Conservation (phyloP, 2,329 filamentous ascomycete genomes). For the Penicillium verrucosum region DNA sequence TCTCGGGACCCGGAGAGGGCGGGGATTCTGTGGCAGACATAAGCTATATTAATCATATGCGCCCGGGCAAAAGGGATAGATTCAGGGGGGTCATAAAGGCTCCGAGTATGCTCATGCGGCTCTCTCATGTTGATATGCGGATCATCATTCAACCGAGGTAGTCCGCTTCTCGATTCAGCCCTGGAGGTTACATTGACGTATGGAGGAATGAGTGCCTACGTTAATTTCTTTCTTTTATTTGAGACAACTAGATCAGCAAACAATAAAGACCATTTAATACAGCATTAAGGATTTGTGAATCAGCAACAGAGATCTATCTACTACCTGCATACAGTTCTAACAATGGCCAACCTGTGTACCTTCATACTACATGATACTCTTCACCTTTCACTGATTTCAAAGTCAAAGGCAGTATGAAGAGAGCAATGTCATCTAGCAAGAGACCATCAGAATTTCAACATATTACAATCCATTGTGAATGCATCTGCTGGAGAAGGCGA, state of each 20-base stretch:
- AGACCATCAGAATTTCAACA: neutral
- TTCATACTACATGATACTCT: neutral
- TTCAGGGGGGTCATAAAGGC: conserved; percentile 8
- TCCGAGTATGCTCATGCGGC: conserved; percentile 20
- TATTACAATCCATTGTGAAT: neutral
- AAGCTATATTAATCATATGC: conserved; percentile 45
- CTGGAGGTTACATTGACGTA: neutral
- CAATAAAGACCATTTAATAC: neutral
- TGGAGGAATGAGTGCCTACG: neutral
- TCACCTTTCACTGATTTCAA: neutral
- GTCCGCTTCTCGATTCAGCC: conserved; percentile 6
- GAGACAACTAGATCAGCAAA: no score
- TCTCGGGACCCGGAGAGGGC: conserved; percentile 24
- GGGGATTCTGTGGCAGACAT: conserved; percentile 35
- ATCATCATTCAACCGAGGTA: conserved; percentile 36
- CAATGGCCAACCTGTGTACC: neutral
- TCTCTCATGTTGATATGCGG: conserved; percentile 30
- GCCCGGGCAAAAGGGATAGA: conserved; percentile 11
- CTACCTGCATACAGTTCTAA: neutral
- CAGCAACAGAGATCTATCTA: neutral
- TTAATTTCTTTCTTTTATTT: neutral
- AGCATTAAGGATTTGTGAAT: no score
- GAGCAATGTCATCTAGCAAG: fast-evolving
- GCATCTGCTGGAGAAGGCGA: neutral
- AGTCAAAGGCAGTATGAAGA: neutral